These are phyloP conservation scores for Galerina sulciceps DNA, from an alignment of 768 basidiomycete genomes.

Conservation along the genomic window DNA sequence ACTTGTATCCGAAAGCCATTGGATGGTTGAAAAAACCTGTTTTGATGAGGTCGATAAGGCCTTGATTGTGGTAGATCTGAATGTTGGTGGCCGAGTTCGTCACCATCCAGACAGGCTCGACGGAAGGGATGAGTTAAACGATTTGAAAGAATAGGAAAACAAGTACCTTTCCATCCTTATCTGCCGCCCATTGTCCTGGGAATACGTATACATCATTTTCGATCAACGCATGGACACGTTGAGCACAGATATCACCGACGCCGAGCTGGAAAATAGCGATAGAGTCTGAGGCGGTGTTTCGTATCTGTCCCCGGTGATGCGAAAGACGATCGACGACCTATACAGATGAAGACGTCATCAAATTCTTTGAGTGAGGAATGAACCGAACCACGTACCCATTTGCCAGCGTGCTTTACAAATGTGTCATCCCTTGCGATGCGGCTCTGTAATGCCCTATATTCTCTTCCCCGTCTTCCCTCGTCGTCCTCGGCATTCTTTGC, in stretches of 20 bases:
- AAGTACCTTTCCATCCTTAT: conserved; percentile 7
- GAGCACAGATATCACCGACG: neutral
- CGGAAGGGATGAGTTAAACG: neutral
- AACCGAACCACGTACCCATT: conserved; percentile 12
- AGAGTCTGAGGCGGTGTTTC: neutral
- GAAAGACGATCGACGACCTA: conserved; percentile 12
- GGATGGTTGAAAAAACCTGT: neutral
- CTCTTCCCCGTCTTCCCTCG: too few relatives aligned
- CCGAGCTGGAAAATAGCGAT: conserved; percentile 16
- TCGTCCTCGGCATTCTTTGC: neutral
- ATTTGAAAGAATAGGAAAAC: neutral
- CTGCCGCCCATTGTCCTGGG: conserved; percentile 11
- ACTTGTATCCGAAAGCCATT: conserved; percentile 6
- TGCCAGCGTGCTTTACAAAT: neutral
- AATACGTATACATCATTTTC: conserved; percentile 10
- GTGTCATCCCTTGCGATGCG: conserved; percentile 1
- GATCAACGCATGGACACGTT: conserved; percentile 5
- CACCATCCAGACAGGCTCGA: neutral
- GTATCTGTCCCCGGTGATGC: neutral
- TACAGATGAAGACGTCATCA: neutral
- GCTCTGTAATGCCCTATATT: neutral
- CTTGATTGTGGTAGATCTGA: conserved; percentile 11
- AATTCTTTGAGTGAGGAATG: neutral
- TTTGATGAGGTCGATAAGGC: conserved; percentile 3
- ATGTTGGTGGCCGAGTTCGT: neutral